A percentile compares a stretch with the other conserved stretches of the same genome.
Conservation (phyloP, 164 flowering plant genomes). For the Magnolia kwangsiensis region DNA sequence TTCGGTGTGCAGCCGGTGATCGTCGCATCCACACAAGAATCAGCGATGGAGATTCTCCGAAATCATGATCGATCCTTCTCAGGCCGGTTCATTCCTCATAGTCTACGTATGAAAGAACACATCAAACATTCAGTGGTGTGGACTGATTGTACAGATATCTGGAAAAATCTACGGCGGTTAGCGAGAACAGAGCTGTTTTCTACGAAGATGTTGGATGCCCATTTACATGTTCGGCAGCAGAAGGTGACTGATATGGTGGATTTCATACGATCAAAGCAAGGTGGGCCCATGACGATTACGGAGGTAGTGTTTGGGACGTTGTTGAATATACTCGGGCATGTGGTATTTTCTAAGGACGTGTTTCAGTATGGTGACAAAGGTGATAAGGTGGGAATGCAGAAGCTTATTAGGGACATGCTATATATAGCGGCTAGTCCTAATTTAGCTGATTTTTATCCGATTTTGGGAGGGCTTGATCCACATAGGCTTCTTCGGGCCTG, state of each 20-base stretch:
- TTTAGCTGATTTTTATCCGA: conserved; percentile 30
- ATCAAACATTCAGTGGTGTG: conserved; percentile 17
- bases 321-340: conserved; percentile 22
- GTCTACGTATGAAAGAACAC: neutral
- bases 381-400: conserved; percentile 16
- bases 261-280: conserved; percentile 19
- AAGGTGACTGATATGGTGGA: conserved; percentile 27
- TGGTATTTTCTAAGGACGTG: conserved; percentile 27
- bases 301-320: conserved; percentile 21
- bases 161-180: conserved; percentile 30
- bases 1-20: conserved; percentile 27
- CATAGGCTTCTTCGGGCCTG: conserved; percentile 22
- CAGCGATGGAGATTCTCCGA: conserved; percentile 32
- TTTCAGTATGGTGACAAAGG: conserved; percentile 13
- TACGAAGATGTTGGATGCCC: conserved; percentile 21
- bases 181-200: conserved; percentile 34
- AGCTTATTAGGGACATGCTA: conserved; percentile 11
- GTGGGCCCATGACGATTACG: conserved; percentile 18
- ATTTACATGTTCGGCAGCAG: conserved; percentile 21
- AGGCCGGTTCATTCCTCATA: conserved; percentile 17
- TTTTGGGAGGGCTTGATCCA: conserved; percentile 26
- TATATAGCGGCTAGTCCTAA: conserved; percentile 21
- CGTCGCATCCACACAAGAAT: conserved; percentile 24
- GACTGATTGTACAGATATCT: conserved; percentile 30
- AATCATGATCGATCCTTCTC: conserved; percentile 22